Evolutionary conservation across 2,329 filamentous ascomycete genomes (phyloP), one percentile per base, ranked within the genome.

Genomic region (Hansfordia pulvinata): DNA sequence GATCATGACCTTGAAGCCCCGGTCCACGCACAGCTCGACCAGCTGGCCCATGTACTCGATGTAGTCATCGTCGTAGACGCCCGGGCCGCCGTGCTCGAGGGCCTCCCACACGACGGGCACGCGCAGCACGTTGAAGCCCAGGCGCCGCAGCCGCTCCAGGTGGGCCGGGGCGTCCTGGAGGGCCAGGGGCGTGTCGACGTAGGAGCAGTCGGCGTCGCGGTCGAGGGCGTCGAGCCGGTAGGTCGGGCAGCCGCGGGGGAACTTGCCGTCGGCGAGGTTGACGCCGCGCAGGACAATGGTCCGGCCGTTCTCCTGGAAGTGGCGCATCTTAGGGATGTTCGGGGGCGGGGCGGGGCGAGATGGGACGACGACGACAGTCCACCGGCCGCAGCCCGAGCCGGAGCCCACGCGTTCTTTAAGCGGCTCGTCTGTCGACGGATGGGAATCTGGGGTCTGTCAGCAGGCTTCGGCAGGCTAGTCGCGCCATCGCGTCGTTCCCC

Each of bases 181-280:
- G n/a, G 16, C 15, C 11, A 42, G 27, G 19, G 29, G 30, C 10
- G 32, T 33, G 19, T 28, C 30, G 29, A 34, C 25, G 17, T 36
- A 38, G 12, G 32, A 29, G 22, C 30, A 40, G 7, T 21, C 25
- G 3, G 24, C 30, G 27, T 30, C 31, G 7, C 25, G 11, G 5
- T 29, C 27, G 7, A 42, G 29, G 1, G 33, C 40, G 5, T 32
- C 34, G 16, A 35, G 33, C 5, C 26, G 27, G 24, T 40, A 32
- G 4, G 38, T 32, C 8, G 35, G 33, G 9, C 24, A 30, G 5
- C 30, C 38, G 3, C 28, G 27, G 14, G 38, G 38, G 28, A 26
- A 36, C 12, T 42, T 40, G 3, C 28, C 38, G 19, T 40, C 39
- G 27, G 35, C 39, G 12, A 40, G 33, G 29, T 40, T 42, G 23